Base-by-base conservation (phyloP, 768 basidiomycete genomes). In the Agrocybe praecox region DNA sequence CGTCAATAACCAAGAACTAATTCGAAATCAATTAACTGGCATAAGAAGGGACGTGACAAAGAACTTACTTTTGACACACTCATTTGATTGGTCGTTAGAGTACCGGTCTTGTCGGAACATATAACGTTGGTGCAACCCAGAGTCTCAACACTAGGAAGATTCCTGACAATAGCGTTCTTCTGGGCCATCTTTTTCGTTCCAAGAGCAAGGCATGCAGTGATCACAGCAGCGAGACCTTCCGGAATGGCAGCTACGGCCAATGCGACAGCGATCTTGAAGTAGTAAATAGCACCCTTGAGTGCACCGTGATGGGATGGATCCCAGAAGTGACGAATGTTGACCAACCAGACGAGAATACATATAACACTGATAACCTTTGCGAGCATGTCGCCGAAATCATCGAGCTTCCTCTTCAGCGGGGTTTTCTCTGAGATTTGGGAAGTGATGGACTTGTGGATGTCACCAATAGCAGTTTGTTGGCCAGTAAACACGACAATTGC, bases 151-250 rank as follows among this genome's bases (percentile, higher is more conserved):
- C 91, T 94, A 8, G 96, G 97, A 60, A 99, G 77, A 72, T 96
- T 96, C 65, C 96, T 79, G 52, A 99, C 96, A 65, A 99, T 99
- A 1, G 96, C 96, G 60, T 98, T 97, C 76, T 96, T 92, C 79
- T 97, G 92, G 0, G 96, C 96, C 96, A 99, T 99, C 74, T 97
- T 98, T 78, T 97, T 95, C 17, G 96, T 98, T 18, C 96, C 97
- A 14, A 99, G 81, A 10, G 97, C 96, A 36, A 99, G 74, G 72
- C 96, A 98, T 10, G 95, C 95, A 8, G 96, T 99, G 67, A 98
- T 97, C 56, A 99, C 96, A 49, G 95, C 96, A 33, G 96, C 95
- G n/a, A 99, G 76, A 57, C 96, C 96, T 74, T 99, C 96, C 0
- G 97, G 96, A 68, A 98, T 99, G 40, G 96, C 96, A 56, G 96